Evolutionary conservation across 768 basidiomycete genomes (phyloP).

Genomic region (Tulasnella calospora): DNA sequence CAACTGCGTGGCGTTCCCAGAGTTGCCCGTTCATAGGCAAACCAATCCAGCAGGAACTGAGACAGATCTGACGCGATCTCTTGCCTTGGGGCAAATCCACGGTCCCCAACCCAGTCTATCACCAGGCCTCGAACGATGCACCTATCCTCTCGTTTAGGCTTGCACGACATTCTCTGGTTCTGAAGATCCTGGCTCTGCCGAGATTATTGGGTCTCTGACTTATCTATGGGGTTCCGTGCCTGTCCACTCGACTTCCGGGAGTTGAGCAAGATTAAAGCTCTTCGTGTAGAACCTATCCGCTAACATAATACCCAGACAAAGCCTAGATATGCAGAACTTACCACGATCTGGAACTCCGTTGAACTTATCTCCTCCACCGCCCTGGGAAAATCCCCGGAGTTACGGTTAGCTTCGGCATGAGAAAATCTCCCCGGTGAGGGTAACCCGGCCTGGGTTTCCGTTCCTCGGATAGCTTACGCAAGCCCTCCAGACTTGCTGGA

Average conservation of each 20-base stretch:
- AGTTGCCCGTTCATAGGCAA: neutral
- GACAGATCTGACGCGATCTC: constrained; percentile 5
- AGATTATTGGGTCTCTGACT: neutral
- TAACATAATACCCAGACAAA: neutral
- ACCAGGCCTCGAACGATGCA: neutral
- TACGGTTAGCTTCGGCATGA: neutral
- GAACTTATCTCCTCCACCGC: neutral
- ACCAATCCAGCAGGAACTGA: neutral
- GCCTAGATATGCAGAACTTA: neutral
- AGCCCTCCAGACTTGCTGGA: neutral
- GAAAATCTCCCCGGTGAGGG: neutral
- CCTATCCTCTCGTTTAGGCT: neutral
- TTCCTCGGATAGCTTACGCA: neutral
- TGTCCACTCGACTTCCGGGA: neutral
- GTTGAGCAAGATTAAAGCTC: neutral
- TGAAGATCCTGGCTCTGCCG: neutral
- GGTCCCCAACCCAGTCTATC: neutral
- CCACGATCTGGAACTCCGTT: neutral
- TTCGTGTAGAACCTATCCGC: neutral
- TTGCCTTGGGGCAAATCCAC: neutral
- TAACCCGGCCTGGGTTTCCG: neutral
- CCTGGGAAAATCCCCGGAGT: neutral
- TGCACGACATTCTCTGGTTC: neutral
- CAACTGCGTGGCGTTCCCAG: neutral
- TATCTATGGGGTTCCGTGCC: neutral